A percentile compares a stretch with the other conserved stretches of the same genome.
Evolutionary conservation across 2,329 filamentous ascomycete species (phyloP).

Genomic region (Colletotrichum sp.): DNA sequence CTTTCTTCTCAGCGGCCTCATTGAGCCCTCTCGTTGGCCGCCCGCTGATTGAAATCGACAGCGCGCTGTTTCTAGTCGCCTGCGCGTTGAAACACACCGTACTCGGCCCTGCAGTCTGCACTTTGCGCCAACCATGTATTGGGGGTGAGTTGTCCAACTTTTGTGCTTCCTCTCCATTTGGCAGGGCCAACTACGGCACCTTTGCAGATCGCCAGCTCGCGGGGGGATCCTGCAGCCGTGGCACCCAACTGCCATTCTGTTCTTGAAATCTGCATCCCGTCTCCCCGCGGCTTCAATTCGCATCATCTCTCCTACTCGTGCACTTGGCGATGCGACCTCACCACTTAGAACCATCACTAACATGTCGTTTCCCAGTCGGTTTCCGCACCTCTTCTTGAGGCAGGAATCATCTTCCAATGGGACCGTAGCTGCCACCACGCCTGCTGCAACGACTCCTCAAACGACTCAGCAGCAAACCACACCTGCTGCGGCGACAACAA

Average conservation of each 20-base stretch:
- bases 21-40: not conserved
- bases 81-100: not conserved
- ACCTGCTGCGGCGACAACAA: not conserved
- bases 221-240: not conserved
- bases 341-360: conserved; percentile 25
- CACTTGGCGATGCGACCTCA: not conserved
- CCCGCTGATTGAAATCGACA: not conserved
- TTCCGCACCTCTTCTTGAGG: conserved; percentile 28
- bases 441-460: conserved; percentile 3
- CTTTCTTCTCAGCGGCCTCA: not conserved
- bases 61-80: not conserved
- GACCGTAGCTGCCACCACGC: conserved; percentile 11
- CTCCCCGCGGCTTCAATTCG: not conserved
- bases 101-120: not conserved
- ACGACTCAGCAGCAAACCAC: not conserved
- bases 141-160: conserved; percentile 10
- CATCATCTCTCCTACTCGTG: not conserved
- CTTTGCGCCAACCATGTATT: conserved; percentile 1
- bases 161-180: not conserved
- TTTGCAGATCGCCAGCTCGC: conserved; percentile 8
- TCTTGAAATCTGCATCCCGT: not conserved
- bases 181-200: conserved; percentile 1
- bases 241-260: not conserved
- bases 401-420: conserved; percentile 26
- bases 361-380: conserved; percentile 29